These are phyloP conservation scores for Apiospora koreana DNA, from an alignment of 2,329 filamentous ascomycete species.

Conservation along the genomic window DNA sequence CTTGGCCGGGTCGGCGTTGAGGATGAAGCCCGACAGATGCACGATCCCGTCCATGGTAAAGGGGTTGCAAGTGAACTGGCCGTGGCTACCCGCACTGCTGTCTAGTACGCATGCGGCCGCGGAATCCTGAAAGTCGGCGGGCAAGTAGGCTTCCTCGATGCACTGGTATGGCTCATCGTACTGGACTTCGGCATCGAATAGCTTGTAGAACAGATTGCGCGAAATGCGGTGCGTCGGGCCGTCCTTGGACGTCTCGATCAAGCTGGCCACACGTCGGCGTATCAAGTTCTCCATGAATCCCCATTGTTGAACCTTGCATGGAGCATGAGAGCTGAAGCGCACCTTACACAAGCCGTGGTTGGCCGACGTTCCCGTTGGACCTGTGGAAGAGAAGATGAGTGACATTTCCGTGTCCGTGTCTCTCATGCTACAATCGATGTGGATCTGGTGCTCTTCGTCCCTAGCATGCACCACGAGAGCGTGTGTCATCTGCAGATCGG, in stretches of 20 bases:
- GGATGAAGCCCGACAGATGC: conserved; percentile 7
- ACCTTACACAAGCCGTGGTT: conserved; percentile 6
- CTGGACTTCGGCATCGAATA: conserved; percentile 4
- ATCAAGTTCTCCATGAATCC: conserved; percentile 6
- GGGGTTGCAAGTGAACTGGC: conserved; percentile 5
- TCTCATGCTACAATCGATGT: not conserved
- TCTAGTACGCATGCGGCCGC: not conserved
- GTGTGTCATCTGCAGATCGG: conserved; percentile 9
- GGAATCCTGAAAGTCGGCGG: conserved; percentile 4
- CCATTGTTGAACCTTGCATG: conserved; percentile 6
- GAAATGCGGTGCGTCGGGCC: conserved; percentile 6
- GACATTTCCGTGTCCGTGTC: not conserved
- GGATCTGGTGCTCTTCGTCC: conserved; percentile 4
- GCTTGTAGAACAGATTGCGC: conserved; percentile 7
- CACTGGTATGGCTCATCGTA: not conserved
- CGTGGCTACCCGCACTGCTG: not conserved
- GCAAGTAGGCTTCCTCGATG: conserved; percentile 9
- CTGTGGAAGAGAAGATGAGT: conserved; percentile 1
- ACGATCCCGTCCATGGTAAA: conserved; percentile 10
- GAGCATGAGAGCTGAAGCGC: not conserved
- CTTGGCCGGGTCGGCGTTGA: conserved; percentile 5
- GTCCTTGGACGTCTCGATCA: not conserved
- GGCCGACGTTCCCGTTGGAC: not conserved
- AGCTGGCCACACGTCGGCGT: not conserved
- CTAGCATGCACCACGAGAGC: not conserved